Evolutionary conservation across 805 yeast genomes (phyloP).

Genomic region (Pichia deserticola): DNA sequence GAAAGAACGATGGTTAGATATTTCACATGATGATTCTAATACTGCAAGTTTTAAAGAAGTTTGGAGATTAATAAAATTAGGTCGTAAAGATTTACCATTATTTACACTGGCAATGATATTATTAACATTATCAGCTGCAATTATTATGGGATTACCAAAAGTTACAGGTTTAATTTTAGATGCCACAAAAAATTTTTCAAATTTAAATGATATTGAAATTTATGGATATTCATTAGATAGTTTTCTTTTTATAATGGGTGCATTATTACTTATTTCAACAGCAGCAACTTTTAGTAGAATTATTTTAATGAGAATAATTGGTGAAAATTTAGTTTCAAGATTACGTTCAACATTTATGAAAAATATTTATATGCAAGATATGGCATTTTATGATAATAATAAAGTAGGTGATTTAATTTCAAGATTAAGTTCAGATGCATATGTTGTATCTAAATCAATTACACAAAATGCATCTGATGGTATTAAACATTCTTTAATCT

Average conservation of each 20-base stretch:
- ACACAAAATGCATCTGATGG: constrained; percentile 92
- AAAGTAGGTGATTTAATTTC: constrained; percentile 91
- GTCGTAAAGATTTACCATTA: constrained; percentile 38
- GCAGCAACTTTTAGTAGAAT: constrained; percentile 74
- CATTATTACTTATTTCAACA: constrained; percentile 65
- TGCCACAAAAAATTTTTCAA: constrained; percentile 32
- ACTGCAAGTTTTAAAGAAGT: constrained; percentile 32
- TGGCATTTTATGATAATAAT: constrained; percentile 82
- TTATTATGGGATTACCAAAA: constrained; percentile 47
- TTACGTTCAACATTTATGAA: constrained; percentile 71
- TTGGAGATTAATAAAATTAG: constrained; percentile 34
- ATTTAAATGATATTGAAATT: constrained; percentile 20
- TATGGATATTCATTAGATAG: constrained; percentile 57
- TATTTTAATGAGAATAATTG: constrained; percentile 65
- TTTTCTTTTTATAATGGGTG: constrained; percentile 56
- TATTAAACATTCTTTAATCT: constrained; percentile 71
- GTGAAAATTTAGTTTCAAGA: constrained; percentile 83
- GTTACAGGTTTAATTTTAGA: constrained; percentile 50
- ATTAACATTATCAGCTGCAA: constrained; percentile 40
- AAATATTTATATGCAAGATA: constrained; percentile 76
- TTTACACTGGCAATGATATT: constrained; percentile 36
- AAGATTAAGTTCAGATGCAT: constrained; percentile 80
- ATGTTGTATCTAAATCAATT: constrained; percentile 77
- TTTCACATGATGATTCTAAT: constrained; percentile 26
- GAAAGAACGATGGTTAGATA: constrained; percentile 26